Conservation (phyloP, 805 yeast species). For the Komagataella ulmi region DNA sequence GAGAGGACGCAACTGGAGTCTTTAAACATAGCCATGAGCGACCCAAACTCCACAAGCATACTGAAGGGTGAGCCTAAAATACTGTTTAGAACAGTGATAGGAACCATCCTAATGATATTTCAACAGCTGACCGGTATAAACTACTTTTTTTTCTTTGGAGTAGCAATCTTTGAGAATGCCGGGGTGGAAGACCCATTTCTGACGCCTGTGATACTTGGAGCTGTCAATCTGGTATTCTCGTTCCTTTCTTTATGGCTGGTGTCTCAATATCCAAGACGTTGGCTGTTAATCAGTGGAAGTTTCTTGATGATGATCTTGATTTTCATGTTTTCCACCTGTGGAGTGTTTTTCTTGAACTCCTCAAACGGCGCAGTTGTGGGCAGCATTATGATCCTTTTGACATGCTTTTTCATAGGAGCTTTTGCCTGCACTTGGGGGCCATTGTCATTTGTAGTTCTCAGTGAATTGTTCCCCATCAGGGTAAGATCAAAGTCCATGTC, state of each 20-base stretch:
- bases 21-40: background rate
- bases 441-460: conserved; percentile 47
- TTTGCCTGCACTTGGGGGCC: conserved; percentile 74
- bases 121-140: conserved; percentile 53
- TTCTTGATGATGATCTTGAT: conserved; percentile 35
- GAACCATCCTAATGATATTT: conserved; percentile 14
- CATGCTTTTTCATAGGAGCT: conserved; percentile 46
- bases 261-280: conserved; percentile 33
- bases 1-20: background rate
- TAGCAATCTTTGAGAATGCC: conserved; percentile 37
- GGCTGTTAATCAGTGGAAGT: conserved; percentile 34
- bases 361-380: conserved; percentile 24
- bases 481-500: conserved; percentile 40
- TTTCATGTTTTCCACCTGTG: conserved; percentile 42
- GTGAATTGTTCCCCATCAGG: conserved; percentile 52
- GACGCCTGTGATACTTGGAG: conserved; percentile 41
- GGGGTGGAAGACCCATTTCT: conserved; percentile 40
- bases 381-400: conserved; percentile 37
- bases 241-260: conserved; percentile 31
- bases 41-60: conserved; percentile 2
- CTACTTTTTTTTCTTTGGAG: conserved; percentile 56
- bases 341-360: conserved; percentile 24
- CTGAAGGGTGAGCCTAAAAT: conserved; percentile 16
- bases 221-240: conserved; percentile 41
- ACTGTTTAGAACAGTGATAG: conserved; percentile 14